These are phyloP conservation scores for Hymenoscyphus albidus DNA, from an alignment of 2,329 filamentous ascomycete genomes.

Conservation along the genomic window DNA sequence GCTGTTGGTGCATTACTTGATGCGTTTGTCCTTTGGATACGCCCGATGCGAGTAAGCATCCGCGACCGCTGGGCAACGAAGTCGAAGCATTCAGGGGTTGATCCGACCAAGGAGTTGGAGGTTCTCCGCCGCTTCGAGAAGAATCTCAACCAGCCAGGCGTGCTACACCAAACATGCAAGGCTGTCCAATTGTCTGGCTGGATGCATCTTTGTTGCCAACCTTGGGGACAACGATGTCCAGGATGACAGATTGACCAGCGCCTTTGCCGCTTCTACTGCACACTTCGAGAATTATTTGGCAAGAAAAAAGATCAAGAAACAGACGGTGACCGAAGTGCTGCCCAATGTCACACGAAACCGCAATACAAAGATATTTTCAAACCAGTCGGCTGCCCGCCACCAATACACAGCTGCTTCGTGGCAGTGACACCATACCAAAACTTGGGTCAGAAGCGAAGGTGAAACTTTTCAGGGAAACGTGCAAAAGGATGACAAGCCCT, in stretches of 20 bases:
- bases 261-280: conserved; percentile 9
- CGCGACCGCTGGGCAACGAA: not conserved
- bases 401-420: conserved; percentile 19
- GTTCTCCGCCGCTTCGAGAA: conserved; percentile 2
- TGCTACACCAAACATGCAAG: conserved; percentile 14
- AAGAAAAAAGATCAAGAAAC: not conserved
- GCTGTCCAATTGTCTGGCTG: conserved; percentile 18
- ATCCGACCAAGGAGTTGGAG: not conserved
- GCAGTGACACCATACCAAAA: conserved; percentile 16
- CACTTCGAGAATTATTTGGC: conserved; percentile 1
- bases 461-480: not conserved
- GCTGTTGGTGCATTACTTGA: not conserved
- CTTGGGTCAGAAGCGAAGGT: not conserved
- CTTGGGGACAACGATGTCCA: conserved; percentile 11
- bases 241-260: conserved; percentile 16
- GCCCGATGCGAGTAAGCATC: not conserved
- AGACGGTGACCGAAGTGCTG: conserved; percentile 8
- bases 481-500: not conserved
- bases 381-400: conserved; percentile 17
- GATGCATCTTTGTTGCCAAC: conserved; percentile 15
- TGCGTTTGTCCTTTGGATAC: not conserved
- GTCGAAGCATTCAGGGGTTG: not conserved
- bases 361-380: conserved; percentile 6
- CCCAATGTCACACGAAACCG: conserved; percentile 18
- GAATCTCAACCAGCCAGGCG: not conserved